Evolutionary conservation across 1,284 basidiomycete genomes (phyloP), one percentile per base, ranked within the genome.

Genomic region (Marasmius oreades): DNA sequence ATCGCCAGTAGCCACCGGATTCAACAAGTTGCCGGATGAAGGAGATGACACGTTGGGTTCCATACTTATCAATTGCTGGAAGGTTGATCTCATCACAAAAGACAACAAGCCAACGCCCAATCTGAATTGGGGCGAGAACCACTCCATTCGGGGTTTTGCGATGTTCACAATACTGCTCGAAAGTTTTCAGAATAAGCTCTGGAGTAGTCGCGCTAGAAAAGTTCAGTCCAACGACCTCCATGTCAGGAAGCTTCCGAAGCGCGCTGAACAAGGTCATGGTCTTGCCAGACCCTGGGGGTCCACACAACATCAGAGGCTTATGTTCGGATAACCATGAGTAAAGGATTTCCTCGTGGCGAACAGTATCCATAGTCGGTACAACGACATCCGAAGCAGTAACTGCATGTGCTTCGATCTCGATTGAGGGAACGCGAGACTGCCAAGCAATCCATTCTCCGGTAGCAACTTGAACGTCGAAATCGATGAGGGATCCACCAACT

Each of bases 251-350:
- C 72, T 99, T 99, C 56, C 97, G 88, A 33, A 99, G 82, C 4
- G 98, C 97, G 63, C 94, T 97, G 77, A 99, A 98, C n/a, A 99
- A 78, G 0, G 98, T 99, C 97, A 99, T 99, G 4, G 97, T 99
- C 78, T 99, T 99, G 39, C 97, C 97, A 23, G 96, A 98, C 67
- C 97, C 97, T 6, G 97, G 97, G 66, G 97, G 97, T 48, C 97
- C 97, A 70, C 97, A 99, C 22, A 99, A 83, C 86, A 99, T 93
- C 55, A 99, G 81, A 5, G 97, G 98, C 70, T 98, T 98, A 76
- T 99, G 96, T 70, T 99, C 98, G 0, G 95, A 95, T 2, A 99
- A 79, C 95, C 96, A 99, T 0, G 95, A 97, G 72, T 99, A 99
- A 1, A 99, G 77, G 26, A 99, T 94, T 68, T 98, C 95, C 70